phyloP scores from a whole-genome alignment of 202 grass and related monocot species.

The Setaria italica region DNA sequence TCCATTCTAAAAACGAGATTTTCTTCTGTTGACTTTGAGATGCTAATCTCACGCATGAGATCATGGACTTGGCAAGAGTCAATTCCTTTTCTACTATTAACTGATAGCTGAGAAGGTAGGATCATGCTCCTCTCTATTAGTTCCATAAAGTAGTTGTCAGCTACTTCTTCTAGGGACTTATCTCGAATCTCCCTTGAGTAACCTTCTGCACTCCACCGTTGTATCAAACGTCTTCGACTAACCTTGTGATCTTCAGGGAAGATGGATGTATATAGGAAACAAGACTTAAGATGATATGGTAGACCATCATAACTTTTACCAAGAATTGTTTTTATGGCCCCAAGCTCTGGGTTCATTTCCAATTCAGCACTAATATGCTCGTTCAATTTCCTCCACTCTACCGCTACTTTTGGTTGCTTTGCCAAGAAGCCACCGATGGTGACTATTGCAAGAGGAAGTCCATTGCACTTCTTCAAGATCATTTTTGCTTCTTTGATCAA shows the following conservation, averaged over 20 bases:
- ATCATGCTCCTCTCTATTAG: neutral
- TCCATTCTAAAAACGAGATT: neutral
- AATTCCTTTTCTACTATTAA: neutral
- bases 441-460: neutral
- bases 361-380: neutral
- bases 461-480: constrained; percentile 1
- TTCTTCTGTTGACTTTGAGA: neutral
- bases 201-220: neutral
- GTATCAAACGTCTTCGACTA: neutral
- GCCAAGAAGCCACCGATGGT: neutral
- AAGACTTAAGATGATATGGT: neutral
- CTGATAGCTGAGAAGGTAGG: neutral
- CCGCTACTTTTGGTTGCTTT: neutral
- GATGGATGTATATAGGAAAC: neutral
- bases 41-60: neutral
- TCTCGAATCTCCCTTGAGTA: neutral
- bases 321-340: neutral
- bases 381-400: neutral
- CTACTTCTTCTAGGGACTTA: neutral
- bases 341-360: neutral
- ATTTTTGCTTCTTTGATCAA: neutral
- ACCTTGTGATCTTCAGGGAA: neutral
- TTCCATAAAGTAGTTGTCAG: neutral
- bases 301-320: neutral
- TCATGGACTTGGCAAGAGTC: neutral